A percentile compares a stretch with the other conserved stretches of the same genome.
These are phyloP conservation scores for Phaeoacremonium minimum DNA, from an alignment of 2,329 filamentous ascomycete species.

Conservation along the genomic window DNA sequence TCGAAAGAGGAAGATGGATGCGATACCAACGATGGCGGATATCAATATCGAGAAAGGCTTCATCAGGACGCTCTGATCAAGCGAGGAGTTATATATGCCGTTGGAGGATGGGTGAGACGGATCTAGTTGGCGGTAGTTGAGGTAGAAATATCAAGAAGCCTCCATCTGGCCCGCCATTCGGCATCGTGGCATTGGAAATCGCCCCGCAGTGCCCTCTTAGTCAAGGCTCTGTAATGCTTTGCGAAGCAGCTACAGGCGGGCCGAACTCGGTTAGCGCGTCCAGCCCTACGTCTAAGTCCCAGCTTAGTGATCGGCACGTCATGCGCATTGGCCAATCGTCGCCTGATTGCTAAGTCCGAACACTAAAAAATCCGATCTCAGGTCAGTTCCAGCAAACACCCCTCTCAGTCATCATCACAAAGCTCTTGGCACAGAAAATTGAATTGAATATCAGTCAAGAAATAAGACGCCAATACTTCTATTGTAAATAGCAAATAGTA, in stretches of 20 bases:
- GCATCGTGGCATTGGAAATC: constrained; percentile 10
- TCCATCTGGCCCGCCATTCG: constrained; percentile 4
- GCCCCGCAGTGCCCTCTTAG: constrained; percentile 1
- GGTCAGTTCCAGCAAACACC: not conserved
- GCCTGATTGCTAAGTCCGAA: not conserved
- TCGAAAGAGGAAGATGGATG: constrained; percentile 27
- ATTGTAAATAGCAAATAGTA: too few relatives aligned
- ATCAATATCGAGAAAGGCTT: constrained; percentile 29
- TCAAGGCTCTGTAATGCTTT: not conserved
- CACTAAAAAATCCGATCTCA: not conserved
- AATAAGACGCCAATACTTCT: not conserved
- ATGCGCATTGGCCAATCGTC: not conserved
- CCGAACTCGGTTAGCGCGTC: not conserved
- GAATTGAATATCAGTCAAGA: not conserved
- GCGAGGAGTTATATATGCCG: constrained; percentile 6
- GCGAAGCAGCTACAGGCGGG: not conserved
- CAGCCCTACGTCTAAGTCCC: not conserved
- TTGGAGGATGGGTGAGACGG: not conserved
- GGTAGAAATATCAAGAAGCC: constrained; percentile 13
- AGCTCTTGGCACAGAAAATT: not conserved
- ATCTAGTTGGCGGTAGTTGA: not conserved
- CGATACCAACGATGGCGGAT: constrained; percentile 31
- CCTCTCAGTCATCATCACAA: too few relatives aligned
- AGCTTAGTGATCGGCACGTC: not conserved
- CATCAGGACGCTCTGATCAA: constrained; percentile 21